A percentile compares a stretch with the other conserved stretches of the same genome.
Evolutionary conservation across 192 early-diverging fungal species (phyloP).

Genomic region (Radiomyces spectabilis): DNA sequence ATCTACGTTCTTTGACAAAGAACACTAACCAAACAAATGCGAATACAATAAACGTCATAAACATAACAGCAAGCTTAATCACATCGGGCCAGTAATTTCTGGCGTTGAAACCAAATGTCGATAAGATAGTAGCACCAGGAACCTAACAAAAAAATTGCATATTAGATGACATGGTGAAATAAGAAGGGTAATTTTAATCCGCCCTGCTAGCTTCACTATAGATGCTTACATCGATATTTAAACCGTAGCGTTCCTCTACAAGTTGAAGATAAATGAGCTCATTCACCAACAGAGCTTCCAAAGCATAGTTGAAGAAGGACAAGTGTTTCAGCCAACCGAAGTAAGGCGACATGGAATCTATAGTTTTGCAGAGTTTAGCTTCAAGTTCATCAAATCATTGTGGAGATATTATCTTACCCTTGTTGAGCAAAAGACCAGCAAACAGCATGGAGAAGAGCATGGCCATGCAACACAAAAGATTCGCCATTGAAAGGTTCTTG

Average conservation of each 20-base stretch:
- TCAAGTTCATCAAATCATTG: not conserved
- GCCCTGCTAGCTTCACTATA: too few species aligned
- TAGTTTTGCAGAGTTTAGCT: not conserved
- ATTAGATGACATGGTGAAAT: not conserved
- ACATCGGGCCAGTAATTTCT: constrained; percentile 81
- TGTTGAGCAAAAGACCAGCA: constrained; percentile 85
- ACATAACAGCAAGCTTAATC: constrained; percentile 47
- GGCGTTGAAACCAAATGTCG: constrained; percentile 84
- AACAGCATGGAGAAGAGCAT: constrained; percentile 88
- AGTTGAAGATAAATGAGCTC: constrained; percentile 77
- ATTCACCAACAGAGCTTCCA: constrained; percentile 87
- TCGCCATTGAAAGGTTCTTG: constrained; percentile 65
- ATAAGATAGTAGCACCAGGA: constrained; percentile 76
- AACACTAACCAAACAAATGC: constrained; percentile 73
- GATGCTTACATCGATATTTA: constrained; percentile 66
- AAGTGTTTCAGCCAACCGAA: constrained; percentile 60
- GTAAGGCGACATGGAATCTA: constrained; percentile 63
- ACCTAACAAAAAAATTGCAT: constrained; percentile 43
- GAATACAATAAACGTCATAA: constrained; percentile 51
- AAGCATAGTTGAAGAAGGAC: constrained; percentile 86
- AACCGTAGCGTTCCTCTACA: constrained; percentile 70
- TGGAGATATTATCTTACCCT: too few species aligned
- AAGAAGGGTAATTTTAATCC: not conserved
- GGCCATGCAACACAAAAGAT: constrained; percentile 68
- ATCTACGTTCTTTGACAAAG: constrained; percentile 78